Evolutionary conservation across 2,329 filamentous ascomycete genomes (phyloP).

Genomic region (Fusarium zealandicum): DNA sequence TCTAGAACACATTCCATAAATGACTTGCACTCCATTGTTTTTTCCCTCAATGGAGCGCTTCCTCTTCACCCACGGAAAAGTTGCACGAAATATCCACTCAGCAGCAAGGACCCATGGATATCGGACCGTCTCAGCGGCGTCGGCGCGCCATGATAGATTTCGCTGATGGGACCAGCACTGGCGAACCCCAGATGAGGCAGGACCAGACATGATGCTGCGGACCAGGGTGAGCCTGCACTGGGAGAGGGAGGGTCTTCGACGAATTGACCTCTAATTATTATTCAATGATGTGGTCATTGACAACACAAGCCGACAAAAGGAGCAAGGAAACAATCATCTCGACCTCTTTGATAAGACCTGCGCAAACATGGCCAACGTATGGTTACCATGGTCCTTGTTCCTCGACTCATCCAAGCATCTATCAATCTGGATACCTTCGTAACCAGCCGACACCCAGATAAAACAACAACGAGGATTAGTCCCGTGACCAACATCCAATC

Average conservation of each 20-base stretch:
- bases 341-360: too few relatives aligned
- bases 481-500: slow-evolving; percentile 21
- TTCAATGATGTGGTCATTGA: too few relatives aligned
- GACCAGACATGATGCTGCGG: not conserved
- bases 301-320: too few relatives aligned
- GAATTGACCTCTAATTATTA: not conserved
- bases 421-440: too few relatives aligned
- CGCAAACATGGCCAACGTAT: too few relatives aligned
- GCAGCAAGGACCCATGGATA: slow-evolving; percentile 10
- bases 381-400: too few relatives aligned
- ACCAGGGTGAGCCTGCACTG: slow-evolving; percentile 7
- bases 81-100: slow-evolving; percentile 24
- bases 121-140: slow-evolving; percentile 34
- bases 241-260: too few relatives aligned
- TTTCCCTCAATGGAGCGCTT: not conserved
- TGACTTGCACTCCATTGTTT: not conserved
- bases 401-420: too few relatives aligned
- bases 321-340: too few relatives aligned
- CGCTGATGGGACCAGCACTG: slow-evolving; percentile 18
- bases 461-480: not conserved
- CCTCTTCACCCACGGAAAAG: slow-evolving; percentile 19
- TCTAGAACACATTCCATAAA: slow-evolving; percentile 8
- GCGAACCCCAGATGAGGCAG: slow-evolving; percentile 12
- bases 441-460: not conserved
- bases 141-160: slow-evolving; percentile 12